Percentiles rank a stretch among this genome's conserved stretches.
phyloP scores from a whole-genome alignment of 2,329 filamentous ascomycete species.

The Colletotrichum limetticola region DNA sequence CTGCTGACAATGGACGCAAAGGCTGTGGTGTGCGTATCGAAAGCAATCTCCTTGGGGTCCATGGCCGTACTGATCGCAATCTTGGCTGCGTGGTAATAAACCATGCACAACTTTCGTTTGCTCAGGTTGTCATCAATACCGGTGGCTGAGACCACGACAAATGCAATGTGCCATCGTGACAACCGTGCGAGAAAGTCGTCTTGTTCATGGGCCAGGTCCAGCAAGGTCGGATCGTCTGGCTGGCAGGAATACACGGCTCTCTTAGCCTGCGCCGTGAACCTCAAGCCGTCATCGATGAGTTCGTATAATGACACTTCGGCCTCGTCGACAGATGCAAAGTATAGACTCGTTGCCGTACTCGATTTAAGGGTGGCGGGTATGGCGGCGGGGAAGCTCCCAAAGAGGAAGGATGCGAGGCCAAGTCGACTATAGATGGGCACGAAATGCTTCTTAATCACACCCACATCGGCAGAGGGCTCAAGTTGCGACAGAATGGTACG shows the following conservation, averaged over 20 bases:
- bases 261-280: constrained; percentile 46
- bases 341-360: constrained; percentile 39
- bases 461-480: constrained; percentile 43
- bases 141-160: constrained; percentile 42
- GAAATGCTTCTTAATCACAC: constrained; percentile 51
- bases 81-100: constrained; percentile 48
- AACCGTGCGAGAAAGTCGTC: constrained; percentile 44
- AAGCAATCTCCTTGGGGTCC: constrained; percentile 44
- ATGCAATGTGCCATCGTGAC: constrained; percentile 44
- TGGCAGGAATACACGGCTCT: constrained; percentile 41
- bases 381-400: constrained; percentile 48
- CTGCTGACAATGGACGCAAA: constrained; percentile 52
- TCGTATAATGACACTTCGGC: constrained; percentile 47
- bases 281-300: constrained; percentile 51
- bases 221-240: constrained; percentile 38
- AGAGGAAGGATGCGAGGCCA: constrained; percentile 52
- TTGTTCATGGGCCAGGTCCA: constrained; percentile 44
- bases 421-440: constrained; percentile 57
- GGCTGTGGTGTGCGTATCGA: constrained; percentile 46
- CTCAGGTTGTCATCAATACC: constrained; percentile 36
- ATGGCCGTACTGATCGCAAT: constrained; percentile 48
- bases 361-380: constrained; percentile 50
- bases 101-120: constrained; percentile 44
- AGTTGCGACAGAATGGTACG: constrained; percentile 52
- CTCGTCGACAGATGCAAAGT: constrained; percentile 47